Conservation (phyloP, 805 yeast species). For the Candida golubevii region DNA sequence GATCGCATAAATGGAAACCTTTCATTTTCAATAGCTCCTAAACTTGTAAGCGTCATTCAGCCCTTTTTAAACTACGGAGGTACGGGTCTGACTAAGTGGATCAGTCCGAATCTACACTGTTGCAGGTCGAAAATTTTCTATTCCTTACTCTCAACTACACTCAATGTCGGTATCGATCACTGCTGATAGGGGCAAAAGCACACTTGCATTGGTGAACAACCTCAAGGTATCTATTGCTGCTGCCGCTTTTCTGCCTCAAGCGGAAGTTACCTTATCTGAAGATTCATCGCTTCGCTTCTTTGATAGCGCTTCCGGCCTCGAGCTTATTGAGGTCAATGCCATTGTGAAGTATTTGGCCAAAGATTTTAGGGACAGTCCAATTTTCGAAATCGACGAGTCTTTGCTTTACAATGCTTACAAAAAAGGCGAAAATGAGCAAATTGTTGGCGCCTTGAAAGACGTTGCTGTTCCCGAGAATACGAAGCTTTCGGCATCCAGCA, state of each 20-base stretch:
- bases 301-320: constrained; percentile 37
- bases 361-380: constrained; percentile 38
- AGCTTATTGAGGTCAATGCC: constrained; percentile 62
- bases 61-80: neutral
- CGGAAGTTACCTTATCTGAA: constrained; percentile 20
- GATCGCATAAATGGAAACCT: too few relatives aligned
- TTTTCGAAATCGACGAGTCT: constrained; percentile 43
- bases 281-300: constrained; percentile 26
- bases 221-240: constrained; percentile 24
- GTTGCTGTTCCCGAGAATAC: constrained; percentile 18
- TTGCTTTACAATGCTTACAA: constrained; percentile 39
- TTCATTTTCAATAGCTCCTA: too few relatives aligned
- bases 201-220: constrained; percentile 22
- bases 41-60: too few relatives aligned
- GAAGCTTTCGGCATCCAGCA: constrained; percentile 45
- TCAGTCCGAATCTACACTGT: neutral
- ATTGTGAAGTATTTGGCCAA: constrained; percentile 58
- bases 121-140: neutral
- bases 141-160: neutral
- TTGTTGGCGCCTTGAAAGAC: constrained; percentile 10
- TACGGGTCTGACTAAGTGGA: constrained; percentile 9
- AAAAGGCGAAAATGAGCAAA: constrained; percentile 25
- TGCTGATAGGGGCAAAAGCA: constrained; percentile 17
- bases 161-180: constrained; percentile 14
- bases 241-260: constrained; percentile 13